These are phyloP conservation scores for Artomyces pyxidatus DNA, from an alignment of 768 basidiomycete genomes.

Conservation along the genomic window DNA sequence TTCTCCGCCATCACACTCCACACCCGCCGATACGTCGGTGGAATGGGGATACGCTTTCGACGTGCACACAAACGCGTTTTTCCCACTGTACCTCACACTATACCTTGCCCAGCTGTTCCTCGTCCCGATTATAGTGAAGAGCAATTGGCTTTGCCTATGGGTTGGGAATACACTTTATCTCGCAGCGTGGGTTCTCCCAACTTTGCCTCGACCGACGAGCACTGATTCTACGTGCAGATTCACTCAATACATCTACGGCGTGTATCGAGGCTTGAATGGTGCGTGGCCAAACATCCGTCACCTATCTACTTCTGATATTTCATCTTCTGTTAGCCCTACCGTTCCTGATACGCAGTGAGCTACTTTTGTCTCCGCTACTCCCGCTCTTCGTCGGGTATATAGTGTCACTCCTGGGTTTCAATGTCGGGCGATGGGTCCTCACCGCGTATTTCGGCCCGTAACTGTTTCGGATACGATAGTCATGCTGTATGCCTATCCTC, in stretches of 20 bases:
- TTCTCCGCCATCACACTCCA: constrained; percentile 65
- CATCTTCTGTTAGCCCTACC: constrained; percentile 59
- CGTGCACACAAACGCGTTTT: constrained; percentile 95
- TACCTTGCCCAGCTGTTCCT: constrained; percentile 87
- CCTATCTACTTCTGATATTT: neutral
- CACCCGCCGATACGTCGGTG: constrained; percentile 60
- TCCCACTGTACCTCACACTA: constrained; percentile 84
- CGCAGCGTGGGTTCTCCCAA: constrained; percentile 55
- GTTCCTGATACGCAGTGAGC: constrained; percentile 83
- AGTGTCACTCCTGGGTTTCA: constrained; percentile 83
- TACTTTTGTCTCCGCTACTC: constrained; percentile 84
- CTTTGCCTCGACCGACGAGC: neutral
- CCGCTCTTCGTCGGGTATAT: constrained; percentile 84
- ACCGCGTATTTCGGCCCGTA: constrained; percentile 78
- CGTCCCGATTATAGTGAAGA: constrained; percentile 70
- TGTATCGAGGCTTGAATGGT: constrained; percentile 84
- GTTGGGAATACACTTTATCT: constrained; percentile 90
- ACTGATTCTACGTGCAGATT: constrained; percentile 37
- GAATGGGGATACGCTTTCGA: constrained; percentile 97
- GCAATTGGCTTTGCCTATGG: constrained; percentile 92
- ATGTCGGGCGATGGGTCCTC: constrained; percentile 79
- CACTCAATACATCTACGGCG: constrained; percentile 86
- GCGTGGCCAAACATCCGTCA: constrained; percentile 21
- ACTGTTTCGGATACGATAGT: too few relatives aligned
- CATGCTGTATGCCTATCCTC: too few relatives aligned